Evolutionary conservation across 2,329 filamentous ascomycete species (phyloP).

Genomic region (Mycosphaerella arachidis): DNA sequence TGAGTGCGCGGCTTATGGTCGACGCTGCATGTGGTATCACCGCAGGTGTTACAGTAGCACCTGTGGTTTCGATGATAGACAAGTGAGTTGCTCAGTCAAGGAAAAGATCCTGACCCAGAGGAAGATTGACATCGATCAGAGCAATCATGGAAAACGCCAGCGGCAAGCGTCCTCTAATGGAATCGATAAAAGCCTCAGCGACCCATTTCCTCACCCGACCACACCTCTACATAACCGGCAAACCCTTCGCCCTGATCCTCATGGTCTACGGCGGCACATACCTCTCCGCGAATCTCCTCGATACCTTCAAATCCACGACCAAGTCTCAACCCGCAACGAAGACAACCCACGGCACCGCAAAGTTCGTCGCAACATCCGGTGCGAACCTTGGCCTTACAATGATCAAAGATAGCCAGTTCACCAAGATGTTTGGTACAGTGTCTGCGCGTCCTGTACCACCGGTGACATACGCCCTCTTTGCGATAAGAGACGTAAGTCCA

Average conservation of each 20-base stretch:
- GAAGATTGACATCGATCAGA: conserved; percentile 37
- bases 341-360: conserved; percentile 69
- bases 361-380: conserved; percentile 75
- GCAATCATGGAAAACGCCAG: conserved; percentile 81
- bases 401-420: conserved; percentile 85
- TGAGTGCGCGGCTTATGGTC: conserved; percentile 61
- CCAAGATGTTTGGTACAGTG: conserved; percentile 69
- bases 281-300: conserved; percentile 78
- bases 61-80: conserved; percentile 83
- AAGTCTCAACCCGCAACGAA: conserved; percentile 52
- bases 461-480: conserved; percentile 73
- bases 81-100: conserved; percentile 49
- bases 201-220: conserved; percentile 55
- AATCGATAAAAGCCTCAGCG: conserved; percentile 58
- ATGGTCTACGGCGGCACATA: conserved; percentile 83
- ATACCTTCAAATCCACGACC: conserved; percentile 69
- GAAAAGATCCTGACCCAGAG: background rate
- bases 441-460: conserved; percentile 56
- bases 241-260: conserved; percentile 63
- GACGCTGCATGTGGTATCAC: conserved; percentile 66
- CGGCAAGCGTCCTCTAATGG: conserved; percentile 56
- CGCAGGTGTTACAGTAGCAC: conserved; percentile 73
- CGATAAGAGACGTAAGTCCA: conserved; percentile 64
- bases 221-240: conserved; percentile 57
- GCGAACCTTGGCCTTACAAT: conserved; percentile 82